Percentiles rank a stretch among this genome's conserved stretches.
Evolutionary conservation across 371 early-diverging fungal genomes (phyloP).

Genomic region (Mortierella sp.): DNA sequence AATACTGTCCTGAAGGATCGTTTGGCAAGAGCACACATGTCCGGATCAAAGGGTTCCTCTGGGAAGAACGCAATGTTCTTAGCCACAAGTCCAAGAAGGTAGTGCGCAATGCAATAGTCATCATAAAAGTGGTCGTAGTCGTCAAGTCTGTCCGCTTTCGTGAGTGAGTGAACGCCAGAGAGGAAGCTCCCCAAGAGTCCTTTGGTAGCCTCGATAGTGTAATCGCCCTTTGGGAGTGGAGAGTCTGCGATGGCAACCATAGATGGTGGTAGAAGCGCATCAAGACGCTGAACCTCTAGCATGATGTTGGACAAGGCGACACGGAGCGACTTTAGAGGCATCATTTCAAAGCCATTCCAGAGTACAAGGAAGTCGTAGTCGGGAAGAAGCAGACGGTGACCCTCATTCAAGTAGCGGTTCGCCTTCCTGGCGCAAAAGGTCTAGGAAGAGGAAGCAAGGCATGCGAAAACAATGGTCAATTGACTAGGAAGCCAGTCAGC

Average conservation of each 20-base stretch:
- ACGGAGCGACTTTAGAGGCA: constrained; percentile 39
- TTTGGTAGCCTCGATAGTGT: constrained; percentile 43
- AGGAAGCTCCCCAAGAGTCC: constrained; percentile 15
- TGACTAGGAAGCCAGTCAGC: too few relatives aligned
- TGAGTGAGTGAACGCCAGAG: constrained; percentile 32
- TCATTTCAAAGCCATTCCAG: constrained; percentile 54
- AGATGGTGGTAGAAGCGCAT: constrained; percentile 30
- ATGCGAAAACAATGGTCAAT: background rate
- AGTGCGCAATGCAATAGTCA: constrained; percentile 45
- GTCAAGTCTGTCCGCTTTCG: constrained; percentile 25
- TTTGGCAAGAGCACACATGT: constrained; percentile 30
- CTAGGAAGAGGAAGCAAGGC: constrained; percentile 1
- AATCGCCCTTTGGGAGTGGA: constrained; percentile 36
- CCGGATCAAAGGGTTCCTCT: constrained; percentile 26
- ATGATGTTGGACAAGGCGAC: constrained; percentile 41
- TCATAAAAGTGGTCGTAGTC: constrained; percentile 41
- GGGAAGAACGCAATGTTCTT: constrained; percentile 47
- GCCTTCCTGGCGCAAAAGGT: constrained; percentile 47
- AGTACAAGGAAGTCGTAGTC: constrained; percentile 50
- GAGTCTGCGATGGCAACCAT: constrained; percentile 41
- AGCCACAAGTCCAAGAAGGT: constrained; percentile 37
- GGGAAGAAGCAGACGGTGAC: constrained; percentile 23
- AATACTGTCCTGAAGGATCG: constrained; percentile 44
- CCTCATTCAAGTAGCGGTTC: constrained; percentile 44
- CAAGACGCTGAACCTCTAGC: constrained; percentile 33